Conservation (phyloP, 306 rosid genomes). For the Lathyrus sativus region DNA sequence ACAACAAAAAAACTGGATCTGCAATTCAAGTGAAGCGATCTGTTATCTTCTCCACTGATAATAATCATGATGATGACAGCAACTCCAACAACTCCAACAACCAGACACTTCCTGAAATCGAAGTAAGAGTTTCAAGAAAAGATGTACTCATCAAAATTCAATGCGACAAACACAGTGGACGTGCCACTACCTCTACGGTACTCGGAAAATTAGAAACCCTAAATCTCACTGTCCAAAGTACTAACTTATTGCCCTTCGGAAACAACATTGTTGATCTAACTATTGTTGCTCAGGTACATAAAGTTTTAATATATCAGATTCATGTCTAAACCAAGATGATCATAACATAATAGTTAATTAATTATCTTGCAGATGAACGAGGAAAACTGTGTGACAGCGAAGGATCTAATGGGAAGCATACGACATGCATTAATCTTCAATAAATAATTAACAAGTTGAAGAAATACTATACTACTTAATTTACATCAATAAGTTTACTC, state of each 20-base stretch:
- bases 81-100: conserved; percentile 32
- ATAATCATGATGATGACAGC: conserved; percentile 35
- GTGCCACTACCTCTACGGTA: conserved; percentile 37
- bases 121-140: conserved; percentile 64
- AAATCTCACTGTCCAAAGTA: conserved; percentile 53
- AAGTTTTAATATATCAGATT: not conserved
- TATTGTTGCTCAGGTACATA: conserved; percentile 66
- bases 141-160: conserved; percentile 67
- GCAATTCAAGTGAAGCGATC: conserved; percentile 53
- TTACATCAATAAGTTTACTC: conserved; percentile 23
- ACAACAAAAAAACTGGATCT: conserved; percentile 52
- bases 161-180: conserved; percentile 56
- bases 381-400: conserved; percentile 53
- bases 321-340: not conserved
- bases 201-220: conserved; percentile 54
- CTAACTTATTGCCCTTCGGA: conserved; percentile 67
- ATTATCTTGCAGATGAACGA: conserved; percentile 58
- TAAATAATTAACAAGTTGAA: not conserved
- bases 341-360: not conserved
- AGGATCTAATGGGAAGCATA: conserved; percentile 55
- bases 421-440: conserved; percentile 37
- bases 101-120: conserved; percentile 61
- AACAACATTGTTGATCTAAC: conserved; percentile 61
- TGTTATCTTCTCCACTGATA: conserved; percentile 36
- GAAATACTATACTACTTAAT: not conserved